Percentiles rank a stretch among this genome's conserved stretches.
These are phyloP conservation scores for Physcomitrellopsis africana DNA, from an alignment of 225 moss, liverwort and hornwort genomes.

Conservation along the genomic window DNA sequence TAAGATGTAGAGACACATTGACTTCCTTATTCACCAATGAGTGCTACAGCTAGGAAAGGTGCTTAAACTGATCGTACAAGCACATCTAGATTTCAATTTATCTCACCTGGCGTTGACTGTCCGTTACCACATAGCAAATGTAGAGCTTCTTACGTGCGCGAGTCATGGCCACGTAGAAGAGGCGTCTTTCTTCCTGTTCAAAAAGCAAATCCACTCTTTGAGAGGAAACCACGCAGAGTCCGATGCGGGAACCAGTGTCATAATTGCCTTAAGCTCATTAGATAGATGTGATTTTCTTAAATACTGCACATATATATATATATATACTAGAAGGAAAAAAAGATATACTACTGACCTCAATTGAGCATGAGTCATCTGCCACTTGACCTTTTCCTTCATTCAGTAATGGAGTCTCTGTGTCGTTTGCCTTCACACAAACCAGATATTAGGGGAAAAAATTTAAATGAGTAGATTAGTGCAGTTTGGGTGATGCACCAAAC, in stretches of 20 bases:
- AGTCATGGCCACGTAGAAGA: constrained; percentile 98
- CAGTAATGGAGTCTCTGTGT: constrained; percentile 87
- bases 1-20: background rate
- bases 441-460: background rate
- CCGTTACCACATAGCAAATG: constrained; percentile 80
- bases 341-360: constrained; percentile 60
- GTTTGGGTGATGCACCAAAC: constrained; percentile 10
- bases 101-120: constrained; percentile 77
- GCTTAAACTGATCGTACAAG: background rate
- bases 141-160: constrained; percentile 85
- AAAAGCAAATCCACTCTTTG: background rate
- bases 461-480: background rate
- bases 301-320: no score
- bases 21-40: constrained; percentile 18
- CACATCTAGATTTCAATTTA: constrained; percentile 14
- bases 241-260: background rate
- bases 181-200: constrained; percentile 86
- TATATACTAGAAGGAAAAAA: no score
- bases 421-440: constrained; percentile 70
- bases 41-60: constrained; percentile 4
- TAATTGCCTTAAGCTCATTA: no score
- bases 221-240: constrained; percentile 21
- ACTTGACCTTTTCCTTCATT: constrained; percentile 67
- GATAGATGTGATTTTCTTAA: no score
- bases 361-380: constrained; percentile 61